Conservation (phyloP, 192 early-diverging fungal species). For the Piromyces finnis region DNA sequence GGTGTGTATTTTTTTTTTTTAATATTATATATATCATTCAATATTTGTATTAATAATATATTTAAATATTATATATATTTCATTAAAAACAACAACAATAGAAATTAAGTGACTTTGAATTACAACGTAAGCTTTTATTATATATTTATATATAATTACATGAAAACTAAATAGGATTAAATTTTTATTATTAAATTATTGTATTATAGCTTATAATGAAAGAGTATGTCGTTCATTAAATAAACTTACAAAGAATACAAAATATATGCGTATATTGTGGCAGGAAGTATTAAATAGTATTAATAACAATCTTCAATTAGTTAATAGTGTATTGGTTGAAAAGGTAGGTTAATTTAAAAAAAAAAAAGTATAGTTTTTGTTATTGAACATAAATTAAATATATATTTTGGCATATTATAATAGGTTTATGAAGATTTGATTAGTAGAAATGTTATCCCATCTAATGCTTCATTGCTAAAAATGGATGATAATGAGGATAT, state of each 20-base stretch:
- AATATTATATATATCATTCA: too few relatives aligned
- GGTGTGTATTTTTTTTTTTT: too few relatives aligned
- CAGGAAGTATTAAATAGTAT: background rate
- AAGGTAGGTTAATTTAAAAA: background rate
- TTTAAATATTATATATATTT: too few relatives aligned
- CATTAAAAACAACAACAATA: too few relatives aligned
- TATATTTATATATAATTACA: background rate
- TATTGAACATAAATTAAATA: too few relatives aligned
- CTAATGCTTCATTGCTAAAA: background rate
- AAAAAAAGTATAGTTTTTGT: too few relatives aligned
- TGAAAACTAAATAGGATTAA: too few relatives aligned
- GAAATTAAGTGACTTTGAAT: background rate
- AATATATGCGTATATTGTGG: background rate
- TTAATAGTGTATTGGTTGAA: background rate
- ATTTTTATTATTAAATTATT: too few relatives aligned
- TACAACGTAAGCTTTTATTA: background rate
- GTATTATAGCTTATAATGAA: background rate
- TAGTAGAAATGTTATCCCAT: background rate
- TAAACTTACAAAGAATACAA: background rate
- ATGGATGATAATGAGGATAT: background rate
- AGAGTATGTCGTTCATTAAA: background rate
- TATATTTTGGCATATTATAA: too few relatives aligned
- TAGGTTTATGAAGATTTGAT: background rate
- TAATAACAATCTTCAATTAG: background rate
- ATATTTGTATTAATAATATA: too few relatives aligned